These are phyloP conservation scores for Chrysochromulina parva DNA, from an alignment of 78 protist genomes.

Conservation along the genomic window DNA sequence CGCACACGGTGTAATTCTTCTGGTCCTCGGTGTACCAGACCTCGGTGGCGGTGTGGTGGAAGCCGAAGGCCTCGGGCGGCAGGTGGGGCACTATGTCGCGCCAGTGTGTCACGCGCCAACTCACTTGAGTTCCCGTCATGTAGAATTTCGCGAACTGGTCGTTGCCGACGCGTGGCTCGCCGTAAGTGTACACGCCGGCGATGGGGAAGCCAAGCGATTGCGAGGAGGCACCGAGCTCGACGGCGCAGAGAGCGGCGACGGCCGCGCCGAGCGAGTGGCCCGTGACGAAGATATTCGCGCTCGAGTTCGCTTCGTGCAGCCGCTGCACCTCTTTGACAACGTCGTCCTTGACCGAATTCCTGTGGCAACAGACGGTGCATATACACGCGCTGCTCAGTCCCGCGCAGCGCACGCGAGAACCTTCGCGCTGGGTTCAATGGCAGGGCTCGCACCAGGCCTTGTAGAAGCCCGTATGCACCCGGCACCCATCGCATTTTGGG, in stretches of 20 bases:
- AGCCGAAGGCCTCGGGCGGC: neutral
- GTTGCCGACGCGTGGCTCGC: constrained; percentile 36
- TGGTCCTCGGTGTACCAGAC: neutral
- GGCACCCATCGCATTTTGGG: neutral
- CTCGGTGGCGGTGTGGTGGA: neutral
- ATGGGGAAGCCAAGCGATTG: neutral
- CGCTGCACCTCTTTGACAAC: neutral
- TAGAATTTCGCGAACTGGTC: neutral
- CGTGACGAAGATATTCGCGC: neutral
- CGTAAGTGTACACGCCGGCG: neutral
- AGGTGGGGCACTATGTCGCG: constrained; percentile 35
- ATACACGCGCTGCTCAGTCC: too few species aligned
- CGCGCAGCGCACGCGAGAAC: too few species aligned
- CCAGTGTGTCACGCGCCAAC: constrained; percentile 13
- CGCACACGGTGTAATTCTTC: neutral
- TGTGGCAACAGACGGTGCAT: too few species aligned
- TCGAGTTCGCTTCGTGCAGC: too few species aligned
- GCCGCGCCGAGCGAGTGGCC: constrained; percentile 39
- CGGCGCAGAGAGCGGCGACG: neutral
- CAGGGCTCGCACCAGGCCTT: neutral
- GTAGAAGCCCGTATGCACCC: neutral
- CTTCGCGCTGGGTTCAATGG: too few species aligned
- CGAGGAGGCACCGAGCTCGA: neutral
- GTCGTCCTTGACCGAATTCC: neutral
- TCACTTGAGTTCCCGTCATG: neutral